Evolutionary conservation across 345 rosid genomes (phyloP).

Genomic region (Barbarea vulgaris): DNA sequence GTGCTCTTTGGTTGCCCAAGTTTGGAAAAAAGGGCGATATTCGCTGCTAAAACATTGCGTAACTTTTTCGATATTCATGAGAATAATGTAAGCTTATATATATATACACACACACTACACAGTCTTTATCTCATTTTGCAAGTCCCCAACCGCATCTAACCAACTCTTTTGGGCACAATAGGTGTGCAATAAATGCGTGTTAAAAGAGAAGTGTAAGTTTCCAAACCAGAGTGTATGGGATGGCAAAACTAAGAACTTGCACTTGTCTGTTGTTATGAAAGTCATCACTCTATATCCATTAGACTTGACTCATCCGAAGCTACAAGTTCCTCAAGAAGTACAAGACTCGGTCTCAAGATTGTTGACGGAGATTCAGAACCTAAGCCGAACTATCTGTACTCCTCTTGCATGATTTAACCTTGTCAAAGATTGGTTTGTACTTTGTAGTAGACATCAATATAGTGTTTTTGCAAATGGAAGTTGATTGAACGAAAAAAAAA

Average conservation of each 20-base stretch:
- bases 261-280: constrained; percentile 62
- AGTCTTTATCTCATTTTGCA: constrained; percentile 1
- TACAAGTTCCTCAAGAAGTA: constrained; percentile 59
- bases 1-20: constrained; percentile 79
- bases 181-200: constrained; percentile 70
- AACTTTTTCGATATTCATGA: constrained; percentile 63
- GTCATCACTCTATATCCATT: constrained; percentile 56
- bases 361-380: constrained; percentile 55
- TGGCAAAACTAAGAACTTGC: constrained; percentile 47
- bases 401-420: constrained; percentile 31
- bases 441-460: constrained; percentile 16
- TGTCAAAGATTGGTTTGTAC: constrained; percentile 9
- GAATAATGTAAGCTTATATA: constrained; percentile 53
- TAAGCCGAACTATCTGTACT: constrained; percentile 51
- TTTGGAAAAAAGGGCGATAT: constrained; percentile 47
- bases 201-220: constrained; percentile 64
- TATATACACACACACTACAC: neutral
- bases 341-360: constrained; percentile 53
- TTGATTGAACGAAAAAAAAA: neutral
- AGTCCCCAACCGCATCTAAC: neutral
- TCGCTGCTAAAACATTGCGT: constrained; percentile 78
- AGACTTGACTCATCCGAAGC: constrained; percentile 52
- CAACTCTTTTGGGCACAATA: constrained; percentile 33
- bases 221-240: constrained; percentile 60
- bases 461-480: neutral